Conservation (phyloP, 495 filamentous ascomycete genomes). For the Penicillium subrubescens region DNA sequence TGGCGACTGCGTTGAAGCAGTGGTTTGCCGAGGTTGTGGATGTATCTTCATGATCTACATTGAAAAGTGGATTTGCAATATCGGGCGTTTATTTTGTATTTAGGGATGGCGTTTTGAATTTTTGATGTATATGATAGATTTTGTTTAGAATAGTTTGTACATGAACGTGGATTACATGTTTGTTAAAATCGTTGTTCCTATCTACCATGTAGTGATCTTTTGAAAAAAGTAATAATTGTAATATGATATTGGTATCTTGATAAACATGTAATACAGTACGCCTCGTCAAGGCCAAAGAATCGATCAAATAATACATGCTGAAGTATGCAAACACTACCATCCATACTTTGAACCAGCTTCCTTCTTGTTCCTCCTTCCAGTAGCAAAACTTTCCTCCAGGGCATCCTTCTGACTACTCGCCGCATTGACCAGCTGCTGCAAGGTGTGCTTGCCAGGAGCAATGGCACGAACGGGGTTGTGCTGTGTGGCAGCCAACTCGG, state of each 20-base stretch:
- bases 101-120: constrained; percentile 5
- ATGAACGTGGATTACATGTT: constrained; percentile 7
- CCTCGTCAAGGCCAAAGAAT: constrained; percentile 3
- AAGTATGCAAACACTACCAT: constrained; percentile 54
- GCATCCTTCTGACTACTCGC: constrained; percentile 78
- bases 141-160: constrained; percentile 8
- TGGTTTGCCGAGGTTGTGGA: constrained; percentile 95
- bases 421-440: constrained; percentile 83
- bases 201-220: not conserved
- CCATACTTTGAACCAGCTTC: constrained; percentile 84
- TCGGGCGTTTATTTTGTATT: constrained; percentile 21
- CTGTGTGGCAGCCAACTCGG: constrained; percentile 62
- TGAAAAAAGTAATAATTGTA: not conserved
- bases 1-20: constrained; percentile 86
- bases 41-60: constrained; percentile 42
- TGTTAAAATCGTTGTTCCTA: not conserved
- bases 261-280: not conserved
- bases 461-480: constrained; percentile 84
- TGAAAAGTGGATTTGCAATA: constrained; percentile 18
- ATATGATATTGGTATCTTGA: constrained; percentile 20
- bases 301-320: not conserved
- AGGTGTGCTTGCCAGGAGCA: constrained; percentile 83
- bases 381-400: constrained; percentile 85
- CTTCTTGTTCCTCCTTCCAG: constrained; percentile 69
- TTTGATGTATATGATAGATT: constrained; percentile 23